phyloP scores from a whole-genome alignment of 1,284 basidiomycete species.

The Peniophora sp. region DNA sequence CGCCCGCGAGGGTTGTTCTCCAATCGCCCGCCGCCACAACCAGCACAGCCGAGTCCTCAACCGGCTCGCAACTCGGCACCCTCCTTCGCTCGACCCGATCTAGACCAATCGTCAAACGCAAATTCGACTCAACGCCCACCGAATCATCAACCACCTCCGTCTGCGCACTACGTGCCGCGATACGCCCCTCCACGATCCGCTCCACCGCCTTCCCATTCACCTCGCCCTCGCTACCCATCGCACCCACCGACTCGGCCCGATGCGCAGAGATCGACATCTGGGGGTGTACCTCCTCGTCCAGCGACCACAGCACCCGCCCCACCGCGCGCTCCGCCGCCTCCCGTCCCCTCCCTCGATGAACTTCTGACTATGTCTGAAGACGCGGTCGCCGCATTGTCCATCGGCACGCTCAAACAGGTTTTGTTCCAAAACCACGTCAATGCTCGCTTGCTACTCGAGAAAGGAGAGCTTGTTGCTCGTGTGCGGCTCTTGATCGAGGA shows the following conservation, averaged over 20 bases:
- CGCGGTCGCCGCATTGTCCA: conserved; percentile 50
- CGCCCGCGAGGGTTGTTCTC: conserved; percentile 49
- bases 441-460: conserved; percentile 55
- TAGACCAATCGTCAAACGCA: conserved; percentile 19
- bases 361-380: conserved; percentile 55
- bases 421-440: conserved; percentile 68
- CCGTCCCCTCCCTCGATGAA: conserved; percentile 49
- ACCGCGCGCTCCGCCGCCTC: conserved; percentile 16
- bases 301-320: conserved; percentile 18
- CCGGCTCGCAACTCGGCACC: conserved; percentile 15
- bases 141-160: conserved; percentile 6
- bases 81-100: conserved; percentile 31
- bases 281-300: conserved; percentile 10
- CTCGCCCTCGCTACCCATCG: conserved; percentile 16
- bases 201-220: conserved; percentile 7
- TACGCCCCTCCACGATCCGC: neutral
- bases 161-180: conserved; percentile 10
- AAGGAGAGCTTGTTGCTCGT: conserved; percentile 66
- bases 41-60: conserved; percentile 12
- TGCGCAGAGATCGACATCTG: conserved; percentile 14
- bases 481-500: conserved; percentile 58
- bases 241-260: conserved; percentile 4
- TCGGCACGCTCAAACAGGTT: conserved; percentile 66
- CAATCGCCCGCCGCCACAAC: conserved; percentile 19
- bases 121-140: conserved; percentile 7